Base-by-base conservation (phyloP, 2,329 filamentous ascomycete species). In the Tolypocladium ophioglossoides region DNA sequence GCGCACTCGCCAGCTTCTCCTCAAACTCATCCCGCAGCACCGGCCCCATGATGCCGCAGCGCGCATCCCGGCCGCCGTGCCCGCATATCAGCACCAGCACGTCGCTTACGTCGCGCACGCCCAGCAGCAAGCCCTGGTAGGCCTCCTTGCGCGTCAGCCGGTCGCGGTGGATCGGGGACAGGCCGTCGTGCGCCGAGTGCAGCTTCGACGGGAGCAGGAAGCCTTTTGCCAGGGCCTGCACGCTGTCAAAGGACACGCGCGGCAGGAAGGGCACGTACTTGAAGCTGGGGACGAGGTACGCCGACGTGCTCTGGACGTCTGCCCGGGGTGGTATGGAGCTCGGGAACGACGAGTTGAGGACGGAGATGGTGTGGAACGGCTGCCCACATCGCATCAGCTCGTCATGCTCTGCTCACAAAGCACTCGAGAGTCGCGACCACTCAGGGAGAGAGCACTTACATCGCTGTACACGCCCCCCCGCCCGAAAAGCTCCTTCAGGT, bases 61-160 rank as follows among this genome's bases (percentile, higher is more conserved):
- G 79, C 63, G 77, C 74, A 66, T 99, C 94, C 12, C 94, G 78
- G 2, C 84, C 84, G 16, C 86, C 87, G 63, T 99, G 94, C 0
- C 91, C 90, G 65, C 94, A 99, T 46, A 96, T 86, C 22, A 97
- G 72, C 34, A 99, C 81, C n/a, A 89, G 63, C 5, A 91, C 76
- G 57, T 91, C 85, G 18, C 79, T 64, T 10, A 87, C 79, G 55
- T 83, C 79, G 12, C 78, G 72, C 6, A 89, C 84, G 1, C 78
- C 76, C 1, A 71, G 70, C 2, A 89, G 73, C 38, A 72, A 72
- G 54, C 56, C 72, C 64, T 64, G 80, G 63, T 72, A 83, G 53
- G 67, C 82, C 57, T 67, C 77, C 69, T 76, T 83, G 61, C 72
- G 74, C 47, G 65, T 70, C 51, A 76, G 67, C 1, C 75, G 69